Conservation (phyloP, 805 yeast species). For the Starmerella sirachaensis region DNA sequence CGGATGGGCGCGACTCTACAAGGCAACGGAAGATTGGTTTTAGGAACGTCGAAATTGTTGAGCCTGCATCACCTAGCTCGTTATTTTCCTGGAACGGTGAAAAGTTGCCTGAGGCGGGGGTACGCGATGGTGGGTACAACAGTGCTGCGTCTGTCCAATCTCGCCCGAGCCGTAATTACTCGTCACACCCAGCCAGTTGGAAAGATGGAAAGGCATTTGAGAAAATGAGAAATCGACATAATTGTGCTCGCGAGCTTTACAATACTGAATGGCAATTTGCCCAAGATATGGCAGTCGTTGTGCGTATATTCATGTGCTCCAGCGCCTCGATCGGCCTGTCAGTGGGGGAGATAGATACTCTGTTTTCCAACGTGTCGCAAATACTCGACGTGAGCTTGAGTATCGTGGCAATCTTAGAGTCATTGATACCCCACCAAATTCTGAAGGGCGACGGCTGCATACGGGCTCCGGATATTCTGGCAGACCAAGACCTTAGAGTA, state of each 20-base stretch:
- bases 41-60: no score
- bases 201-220: background rate
- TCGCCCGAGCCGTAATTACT: background rate
- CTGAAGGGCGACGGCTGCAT: constrained; percentile 20
- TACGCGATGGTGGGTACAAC: no score
- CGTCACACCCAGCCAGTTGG: background rate
- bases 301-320: constrained; percentile 25
- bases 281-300: constrained; percentile 29
- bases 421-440: constrained; percentile 25
- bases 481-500: constrained; percentile 23
- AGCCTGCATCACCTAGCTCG: no score
- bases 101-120: no score
- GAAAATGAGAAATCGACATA: constrained; percentile 19
- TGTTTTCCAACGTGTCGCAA: constrained; percentile 29
- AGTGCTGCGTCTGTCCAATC: no score
- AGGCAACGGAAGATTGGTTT: no score
- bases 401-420: constrained; percentile 24
- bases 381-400: constrained; percentile 26
- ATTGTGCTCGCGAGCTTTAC: constrained; percentile 30
- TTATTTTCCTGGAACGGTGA: no score
- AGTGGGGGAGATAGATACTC: constrained; percentile 20
- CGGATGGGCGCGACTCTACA: no score
- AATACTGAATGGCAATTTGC: constrained; percentile 31
- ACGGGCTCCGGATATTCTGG: constrained; percentile 11
- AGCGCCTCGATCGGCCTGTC: constrained; percentile 24